Base-by-base conservation (phyloP, 2,329 filamentous ascomycete species). In the Penicillium glabrum region DNA sequence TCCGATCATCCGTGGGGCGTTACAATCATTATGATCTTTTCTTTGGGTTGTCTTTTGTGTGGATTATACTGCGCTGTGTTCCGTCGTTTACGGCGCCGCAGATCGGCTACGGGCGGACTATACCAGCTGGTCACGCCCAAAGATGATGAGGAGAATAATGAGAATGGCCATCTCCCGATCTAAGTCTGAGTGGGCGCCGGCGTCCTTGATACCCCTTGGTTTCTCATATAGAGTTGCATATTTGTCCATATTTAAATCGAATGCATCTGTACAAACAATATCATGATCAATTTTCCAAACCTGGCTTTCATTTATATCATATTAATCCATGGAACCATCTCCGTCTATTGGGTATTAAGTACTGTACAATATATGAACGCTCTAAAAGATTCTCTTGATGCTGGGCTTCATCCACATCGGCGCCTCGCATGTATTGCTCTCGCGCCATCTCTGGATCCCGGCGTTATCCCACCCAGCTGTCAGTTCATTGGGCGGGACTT, bases 401-500 rank as follows among this genome's bases (percentile, higher is more conserved):
- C 67, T 69, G 9, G 67, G 67, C 49, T 69, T 67, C 61, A 69
- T 57, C 67, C 67, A 70, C 47, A 57, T 46, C 0, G 67, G 61
- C 23, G 53, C 51, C 46, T 59, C 52, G 41, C 69, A 71, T 33
- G 21, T 45, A 39, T 69, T 61, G 24, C 46, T 53, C 3, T 56
- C 53, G 11, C 55, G 57, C 59, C 61, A 71, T 8, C 53, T 51
- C 23, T 62, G 55, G 33, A 71, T 67, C 47, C 68, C 69, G 21
- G 62, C 58, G 26, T 64, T 53, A 39, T 71, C 67, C 69, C 68
- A 71, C 35, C 69, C 69, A 45, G 68, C 67, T 6, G 66, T 56
- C 19, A 61, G 56, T 21, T 58, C 52, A 19, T 60, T 29, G n/a
- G 61, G 54, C 35, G 43, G 8, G 26, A 35, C 7, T 24, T 54